Conservation (phyloP, 805 yeast species). For the Saccharomycodes ludwigii region DNA sequence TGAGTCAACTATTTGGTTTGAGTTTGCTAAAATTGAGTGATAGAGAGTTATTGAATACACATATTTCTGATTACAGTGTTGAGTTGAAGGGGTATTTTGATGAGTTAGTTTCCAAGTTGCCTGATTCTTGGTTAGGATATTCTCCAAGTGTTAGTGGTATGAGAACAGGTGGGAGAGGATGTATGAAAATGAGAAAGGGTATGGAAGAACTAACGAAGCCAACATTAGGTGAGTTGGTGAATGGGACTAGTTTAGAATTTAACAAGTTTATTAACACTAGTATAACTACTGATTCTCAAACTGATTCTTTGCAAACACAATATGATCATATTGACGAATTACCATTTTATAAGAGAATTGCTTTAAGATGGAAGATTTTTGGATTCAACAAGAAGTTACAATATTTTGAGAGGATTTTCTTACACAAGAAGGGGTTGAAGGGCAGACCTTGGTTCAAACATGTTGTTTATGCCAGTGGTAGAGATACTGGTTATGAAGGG, state of each 20-base stretch:
- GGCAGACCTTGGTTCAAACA: conserved; percentile 44
- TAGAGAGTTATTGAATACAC: conserved; percentile 27
- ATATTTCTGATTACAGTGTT: conserved; percentile 27
- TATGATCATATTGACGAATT: conserved; percentile 21
- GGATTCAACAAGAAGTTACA: conserved; percentile 26
- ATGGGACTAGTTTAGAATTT: conserved; percentile 19
- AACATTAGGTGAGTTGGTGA: conserved; percentile 19
- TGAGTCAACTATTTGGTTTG: conserved; percentile 42
- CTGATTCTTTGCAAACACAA: conserved; percentile 11
- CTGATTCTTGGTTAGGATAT: conserved; percentile 26
- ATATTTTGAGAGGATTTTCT: conserved; percentile 32
- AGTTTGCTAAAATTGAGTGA: conserved; percentile 37
- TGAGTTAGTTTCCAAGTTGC: conserved; percentile 25
- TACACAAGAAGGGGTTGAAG: conserved; percentile 33
- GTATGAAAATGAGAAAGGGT: conserved; percentile 6
- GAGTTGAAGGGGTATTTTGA: conserved; percentile 27
- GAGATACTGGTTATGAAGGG: conserved; percentile 46
- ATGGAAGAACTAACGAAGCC: neutral
- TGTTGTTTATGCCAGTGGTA: conserved; percentile 38
- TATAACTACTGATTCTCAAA: conserved; percentile 16
- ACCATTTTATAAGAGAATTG: conserved; percentile 22
- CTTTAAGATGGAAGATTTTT: conserved; percentile 16
- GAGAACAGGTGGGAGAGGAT: conserved; percentile 1
- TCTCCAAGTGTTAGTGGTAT: conserved; percentile 7
- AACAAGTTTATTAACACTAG: conserved; percentile 14